Evolutionary conservation across 2,329 filamentous ascomycete genomes (phyloP).

Genomic region (Phyllachora maydis): DNA sequence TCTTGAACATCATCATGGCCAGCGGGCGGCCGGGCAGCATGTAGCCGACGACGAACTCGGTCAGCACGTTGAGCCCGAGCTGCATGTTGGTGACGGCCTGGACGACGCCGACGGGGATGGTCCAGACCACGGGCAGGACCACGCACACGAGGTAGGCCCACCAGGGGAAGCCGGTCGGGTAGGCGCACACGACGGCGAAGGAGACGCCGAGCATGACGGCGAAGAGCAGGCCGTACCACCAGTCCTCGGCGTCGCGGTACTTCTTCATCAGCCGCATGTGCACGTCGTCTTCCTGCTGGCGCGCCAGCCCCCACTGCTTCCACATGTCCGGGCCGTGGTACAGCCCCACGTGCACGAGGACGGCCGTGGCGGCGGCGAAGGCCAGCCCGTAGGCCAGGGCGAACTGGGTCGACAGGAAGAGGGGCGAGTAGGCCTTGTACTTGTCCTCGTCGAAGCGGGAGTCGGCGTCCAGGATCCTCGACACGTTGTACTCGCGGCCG

Average conservation of each 20-base stretch:
- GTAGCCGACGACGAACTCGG: slow-evolving; percentile 55
- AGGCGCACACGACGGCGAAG: slow-evolving; percentile 30
- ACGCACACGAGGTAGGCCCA: slow-evolving; percentile 38
- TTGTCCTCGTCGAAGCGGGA: slow-evolving; percentile 38
- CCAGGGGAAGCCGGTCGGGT: slow-evolving; percentile 34
- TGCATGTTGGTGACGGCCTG: slow-evolving; percentile 41
- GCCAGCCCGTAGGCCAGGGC: slow-evolving; percentile 38
- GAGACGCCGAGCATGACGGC: slow-evolving; percentile 30
- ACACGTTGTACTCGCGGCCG: slow-evolving; percentile 35
- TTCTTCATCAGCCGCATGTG: slow-evolving; percentile 42
- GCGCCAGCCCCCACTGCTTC: slow-evolving; percentile 30
- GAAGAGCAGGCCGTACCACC: slow-evolving; percentile 34
- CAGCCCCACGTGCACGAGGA: slow-evolving; percentile 31
- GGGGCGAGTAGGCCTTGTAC: slow-evolving; percentile 43
- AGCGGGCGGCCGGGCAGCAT: slow-evolving; percentile 50
- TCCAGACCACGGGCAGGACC: slow-evolving; percentile 33
- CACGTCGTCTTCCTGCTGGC: slow-evolving; percentile 33
- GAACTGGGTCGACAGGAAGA: slow-evolving; percentile 43
- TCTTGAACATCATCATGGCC: slow-evolving; percentile 64
- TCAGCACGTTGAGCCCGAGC: slow-evolving; percentile 48
- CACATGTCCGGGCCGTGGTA: slow-evolving; percentile 35
- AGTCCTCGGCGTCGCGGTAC: slow-evolving; percentile 35
- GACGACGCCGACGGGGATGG: slow-evolving; percentile 38
- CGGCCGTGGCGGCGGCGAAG: slow-evolving; percentile 45
- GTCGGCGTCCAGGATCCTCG: slow-evolving; percentile 32